phyloP scores from a whole-genome alignment of 139 green algal species.

The Tetradesmus obliquus region DNA sequence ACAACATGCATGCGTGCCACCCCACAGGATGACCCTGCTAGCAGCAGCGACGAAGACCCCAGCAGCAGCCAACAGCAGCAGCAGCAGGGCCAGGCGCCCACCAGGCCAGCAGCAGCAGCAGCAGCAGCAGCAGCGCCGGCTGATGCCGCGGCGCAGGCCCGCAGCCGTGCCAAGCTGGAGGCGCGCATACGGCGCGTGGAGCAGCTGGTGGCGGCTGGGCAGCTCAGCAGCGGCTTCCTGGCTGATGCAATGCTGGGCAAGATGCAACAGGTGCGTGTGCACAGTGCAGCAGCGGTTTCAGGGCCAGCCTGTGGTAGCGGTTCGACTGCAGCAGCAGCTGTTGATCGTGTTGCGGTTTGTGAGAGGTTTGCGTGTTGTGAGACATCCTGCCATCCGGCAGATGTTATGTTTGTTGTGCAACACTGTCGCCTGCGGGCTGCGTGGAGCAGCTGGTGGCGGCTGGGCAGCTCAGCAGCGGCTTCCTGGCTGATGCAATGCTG shows the following conservation, averaged over 20 bases:
- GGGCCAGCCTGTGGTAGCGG: too few relatives aligned
- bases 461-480: background rate
- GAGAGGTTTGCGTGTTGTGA: too few relatives aligned
- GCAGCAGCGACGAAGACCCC: background rate
- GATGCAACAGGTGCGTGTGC: background rate
- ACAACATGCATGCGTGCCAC: too few relatives aligned
- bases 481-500: background rate
- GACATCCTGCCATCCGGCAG: too few relatives aligned
- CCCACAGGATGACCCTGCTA: background rate
- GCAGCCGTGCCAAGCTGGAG: background rate
- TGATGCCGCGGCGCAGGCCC: background rate
- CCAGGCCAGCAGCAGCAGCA: slow-evolving; percentile 8
- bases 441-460: background rate
- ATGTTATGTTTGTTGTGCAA: too few relatives aligned
- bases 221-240: background rate
- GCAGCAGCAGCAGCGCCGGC: background rate
- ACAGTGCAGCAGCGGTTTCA: too few relatives aligned
- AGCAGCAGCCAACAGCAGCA: slow-evolving; percentile 15
- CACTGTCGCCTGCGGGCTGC: too few relatives aligned
- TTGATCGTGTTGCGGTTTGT: too few relatives aligned
- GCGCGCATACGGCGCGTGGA: background rate
- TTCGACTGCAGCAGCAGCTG: too few relatives aligned
- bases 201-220: background rate
- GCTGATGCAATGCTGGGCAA: background rate
- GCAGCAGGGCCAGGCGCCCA: background rate